Conservation (phyloP, 2,329 filamentous ascomycete species). For the Fusarium penzigii region DNA sequence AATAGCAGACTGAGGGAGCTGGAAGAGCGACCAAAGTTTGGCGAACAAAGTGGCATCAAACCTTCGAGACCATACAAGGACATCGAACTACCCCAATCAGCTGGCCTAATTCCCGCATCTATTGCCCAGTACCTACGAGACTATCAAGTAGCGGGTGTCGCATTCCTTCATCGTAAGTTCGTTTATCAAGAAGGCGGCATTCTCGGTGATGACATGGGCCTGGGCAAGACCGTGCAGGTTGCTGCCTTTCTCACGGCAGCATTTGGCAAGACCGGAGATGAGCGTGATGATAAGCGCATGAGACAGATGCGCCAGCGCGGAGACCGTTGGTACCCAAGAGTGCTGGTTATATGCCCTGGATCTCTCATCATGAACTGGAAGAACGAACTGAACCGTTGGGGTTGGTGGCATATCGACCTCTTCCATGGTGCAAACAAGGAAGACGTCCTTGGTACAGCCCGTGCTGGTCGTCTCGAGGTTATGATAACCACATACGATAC, state of each 20-base stretch:
- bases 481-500: slow-evolving; percentile 94
- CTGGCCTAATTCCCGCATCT: slow-evolving; percentile 80
- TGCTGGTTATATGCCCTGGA: slow-evolving; percentile 86
- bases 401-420: slow-evolving; percentile 87
- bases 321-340: slow-evolving; percentile 71
- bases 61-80: slow-evolving; percentile 73
- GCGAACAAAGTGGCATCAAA: slow-evolving; percentile 53
- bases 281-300: slow-evolving; percentile 83
- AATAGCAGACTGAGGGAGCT: slow-evolving; percentile 37
- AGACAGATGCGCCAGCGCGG: slow-evolving; percentile 72
- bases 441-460: slow-evolving; percentile 70
- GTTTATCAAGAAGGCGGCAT: slow-evolving; percentile 90
- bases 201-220: slow-evolving; percentile 94
- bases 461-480: slow-evolving; percentile 77
- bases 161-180: slow-evolving; percentile 85
- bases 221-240: slow-evolving; percentile 96
- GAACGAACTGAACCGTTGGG: slow-evolving; percentile 84
- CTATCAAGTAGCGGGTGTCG: slow-evolving; percentile 84
- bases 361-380: slow-evolving; percentile 90
- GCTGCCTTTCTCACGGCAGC: slow-evolving; percentile 88
- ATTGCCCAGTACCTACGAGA: slow-evolving; percentile 90
- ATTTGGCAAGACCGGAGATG: slow-evolving; percentile 92
- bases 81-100: slow-evolving; percentile 72
- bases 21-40: slow-evolving; percentile 70
- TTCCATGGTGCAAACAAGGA: slow-evolving; percentile 74